Conservation (phyloP, 495 filamentous ascomycete species). For the Penicillium cosmopolitanum region DNA sequence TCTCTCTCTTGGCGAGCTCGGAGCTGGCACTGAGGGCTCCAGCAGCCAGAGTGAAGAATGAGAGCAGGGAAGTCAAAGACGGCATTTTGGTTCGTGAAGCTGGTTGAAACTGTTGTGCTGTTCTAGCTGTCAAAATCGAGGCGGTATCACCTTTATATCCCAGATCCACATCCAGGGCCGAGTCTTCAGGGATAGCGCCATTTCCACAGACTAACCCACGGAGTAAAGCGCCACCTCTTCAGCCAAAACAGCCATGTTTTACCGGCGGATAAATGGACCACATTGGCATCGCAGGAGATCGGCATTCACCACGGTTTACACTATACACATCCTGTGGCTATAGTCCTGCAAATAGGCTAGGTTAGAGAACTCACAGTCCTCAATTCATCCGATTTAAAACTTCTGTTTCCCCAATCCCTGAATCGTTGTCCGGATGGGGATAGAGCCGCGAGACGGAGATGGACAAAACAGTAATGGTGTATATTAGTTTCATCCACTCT, state of each 20-base stretch:
- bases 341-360: background rate
- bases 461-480: background rate
- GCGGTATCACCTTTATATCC: background rate
- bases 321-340: too few species aligned
- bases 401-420: background rate
- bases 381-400: background rate
- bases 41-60: background rate
- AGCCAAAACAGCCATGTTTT: slow-evolving; percentile 6
- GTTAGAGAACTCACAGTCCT: background rate
- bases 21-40: background rate
- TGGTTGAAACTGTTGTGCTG: background rate
- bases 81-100: background rate
- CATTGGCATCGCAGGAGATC: background rate
- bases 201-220: background rate
- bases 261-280: slow-evolving; percentile 3
- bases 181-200: slow-evolving; percentile 3
- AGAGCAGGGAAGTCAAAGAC: slow-evolving; percentile 4
- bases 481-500: background rate
- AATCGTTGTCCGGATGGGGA: background rate
- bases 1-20: background rate
- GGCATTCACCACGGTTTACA: too few species aligned
- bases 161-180: background rate
- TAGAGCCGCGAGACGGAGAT: background rate
- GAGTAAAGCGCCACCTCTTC: slow-evolving; percentile 4
- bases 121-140: background rate